phyloP scores from a whole-genome alignment of 2,329 filamentous ascomycete genomes.

The Didymella lethalis region DNA sequence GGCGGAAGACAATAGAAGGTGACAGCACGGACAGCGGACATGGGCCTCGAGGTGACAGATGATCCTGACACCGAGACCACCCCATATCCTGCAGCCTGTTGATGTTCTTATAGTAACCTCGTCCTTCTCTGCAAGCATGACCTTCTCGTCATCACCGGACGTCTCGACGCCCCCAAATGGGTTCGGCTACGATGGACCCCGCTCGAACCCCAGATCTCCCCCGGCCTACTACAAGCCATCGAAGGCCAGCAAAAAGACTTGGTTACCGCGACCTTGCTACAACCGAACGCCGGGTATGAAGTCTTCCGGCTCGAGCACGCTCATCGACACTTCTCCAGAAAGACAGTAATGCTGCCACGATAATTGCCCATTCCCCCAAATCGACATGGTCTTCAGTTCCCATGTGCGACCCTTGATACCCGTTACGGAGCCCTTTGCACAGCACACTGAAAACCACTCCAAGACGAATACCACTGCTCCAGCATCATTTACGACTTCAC shows the following conservation, averaged over 20 bases:
- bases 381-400: constrained; percentile 27
- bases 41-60: constrained; percentile 46
- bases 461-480: constrained; percentile 12
- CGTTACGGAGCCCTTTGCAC: constrained; percentile 28
- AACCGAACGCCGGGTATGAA: constrained; percentile 29
- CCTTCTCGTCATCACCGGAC: constrained; percentile 12
- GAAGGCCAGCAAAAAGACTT: constrained; percentile 9
- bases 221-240: constrained; percentile 2
- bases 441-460: not conserved
- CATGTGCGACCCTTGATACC: constrained; percentile 40
- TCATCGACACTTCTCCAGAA: constrained; percentile 34
- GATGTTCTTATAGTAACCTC: constrained; percentile 37
- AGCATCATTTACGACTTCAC: constrained; percentile 21
- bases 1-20: constrained; percentile 95
- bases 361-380: constrained; percentile 33
- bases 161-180: constrained; percentile 8
- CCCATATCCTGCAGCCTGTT: constrained; percentile 30
- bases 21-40: constrained; percentile 59
- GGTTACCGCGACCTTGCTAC: constrained; percentile 29
- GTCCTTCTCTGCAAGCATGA: constrained; percentile 28
- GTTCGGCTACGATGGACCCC: constrained; percentile 3
- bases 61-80: constrained; percentile 40
- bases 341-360: constrained; percentile 46
- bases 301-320: constrained; percentile 44
- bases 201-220: constrained; percentile 3